These are phyloP conservation scores for Musa beccarii DNA, from an alignment of 176 grass and related monocot genomes.

Conservation along the genomic window DNA sequence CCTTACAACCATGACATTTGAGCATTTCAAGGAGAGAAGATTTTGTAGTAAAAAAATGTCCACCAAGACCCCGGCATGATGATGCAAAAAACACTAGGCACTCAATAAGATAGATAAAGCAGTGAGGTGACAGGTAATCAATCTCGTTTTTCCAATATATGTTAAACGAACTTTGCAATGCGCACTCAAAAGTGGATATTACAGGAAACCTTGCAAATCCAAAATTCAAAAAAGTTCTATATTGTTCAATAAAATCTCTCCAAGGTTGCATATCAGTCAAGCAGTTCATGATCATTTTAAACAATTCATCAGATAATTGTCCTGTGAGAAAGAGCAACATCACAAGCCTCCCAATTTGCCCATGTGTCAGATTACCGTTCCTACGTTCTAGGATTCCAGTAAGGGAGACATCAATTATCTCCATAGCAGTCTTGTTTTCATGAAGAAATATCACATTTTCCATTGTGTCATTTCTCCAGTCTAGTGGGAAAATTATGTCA, in stretches of 20 bases:
- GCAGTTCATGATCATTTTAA: conserved; percentile 21
- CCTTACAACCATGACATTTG: conserved; percentile 32
- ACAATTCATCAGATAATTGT: conserved; percentile 16
- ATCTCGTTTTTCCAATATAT: conserved; percentile 14
- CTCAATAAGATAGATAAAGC: conserved; percentile 52
- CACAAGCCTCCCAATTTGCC: conserved; percentile 35
- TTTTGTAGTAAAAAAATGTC: conserved; percentile 38
- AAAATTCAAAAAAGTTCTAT: conserved; percentile 31
- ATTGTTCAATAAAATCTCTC: conserved; percentile 31
- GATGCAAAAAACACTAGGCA: conserved; percentile 46
- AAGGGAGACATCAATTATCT: conserved; percentile 37
- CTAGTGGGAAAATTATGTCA: conserved; percentile 20
- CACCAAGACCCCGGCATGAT: conserved; percentile 13
- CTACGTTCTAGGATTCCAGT: not conserved
- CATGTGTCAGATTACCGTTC: conserved; percentile 32
- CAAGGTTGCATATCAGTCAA: conserved; percentile 24
- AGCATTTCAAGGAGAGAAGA: conserved; percentile 44
- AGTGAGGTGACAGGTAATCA: conserved; percentile 50
- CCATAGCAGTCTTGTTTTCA: conserved; percentile 19
- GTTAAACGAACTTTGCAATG: conserved; percentile 31
- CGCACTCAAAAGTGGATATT: conserved; percentile 25
- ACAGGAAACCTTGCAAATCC: conserved; percentile 30
- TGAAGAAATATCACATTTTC: conserved; percentile 27
- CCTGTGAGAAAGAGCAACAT: conserved; percentile 37
- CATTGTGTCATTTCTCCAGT: conserved; percentile 20